These are phyloP conservation scores for Ascochyta fabae DNA, from an alignment of 2,329 filamentous ascomycete species.

Conservation along the genomic window DNA sequence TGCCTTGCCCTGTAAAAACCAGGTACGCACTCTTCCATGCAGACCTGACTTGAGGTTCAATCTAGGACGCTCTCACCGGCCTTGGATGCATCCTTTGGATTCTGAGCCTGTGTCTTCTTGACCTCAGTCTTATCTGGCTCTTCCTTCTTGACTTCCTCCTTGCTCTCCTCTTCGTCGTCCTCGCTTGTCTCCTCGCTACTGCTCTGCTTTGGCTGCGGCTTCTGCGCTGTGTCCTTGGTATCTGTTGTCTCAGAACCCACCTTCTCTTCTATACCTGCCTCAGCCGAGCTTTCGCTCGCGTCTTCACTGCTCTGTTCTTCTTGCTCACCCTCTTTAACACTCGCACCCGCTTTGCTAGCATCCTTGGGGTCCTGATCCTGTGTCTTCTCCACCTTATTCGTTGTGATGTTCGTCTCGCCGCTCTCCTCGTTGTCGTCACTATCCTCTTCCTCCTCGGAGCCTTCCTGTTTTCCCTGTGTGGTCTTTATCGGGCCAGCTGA, in stretches of 20 bases:
- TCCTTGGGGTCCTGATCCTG: conserved; percentile 36
- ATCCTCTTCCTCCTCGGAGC: conserved; percentile 11
- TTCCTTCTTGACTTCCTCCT: background rate
- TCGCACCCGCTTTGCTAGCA: conserved; percentile 43
- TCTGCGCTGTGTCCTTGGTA: conserved; percentile 19
- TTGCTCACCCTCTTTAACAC: conserved; percentile 43
- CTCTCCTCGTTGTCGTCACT: conserved; percentile 21
- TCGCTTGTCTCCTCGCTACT: conserved; percentile 8
- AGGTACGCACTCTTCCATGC: background rate
- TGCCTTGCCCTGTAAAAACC: background rate
- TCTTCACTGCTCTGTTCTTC: conserved; percentile 18
- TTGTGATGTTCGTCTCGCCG: conserved; percentile 19
- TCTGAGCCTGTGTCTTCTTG: conserved; percentile 30
- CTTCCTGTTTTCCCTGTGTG: conserved; percentile 20
- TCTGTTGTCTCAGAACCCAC: background rate
- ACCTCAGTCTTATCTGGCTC: background rate
- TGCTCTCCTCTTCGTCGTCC: conserved; percentile 7
- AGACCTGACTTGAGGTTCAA: background rate
- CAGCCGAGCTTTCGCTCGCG: background rate
- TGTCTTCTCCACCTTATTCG: conserved; percentile 20
- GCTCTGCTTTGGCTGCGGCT: conserved; percentile 26
- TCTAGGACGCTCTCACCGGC: conserved; percentile 50
- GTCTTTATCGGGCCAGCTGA: conserved; percentile 27
- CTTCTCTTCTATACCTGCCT: background rate
- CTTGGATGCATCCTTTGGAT: conserved; percentile 34